Percentiles rank a stretch among this genome's conserved stretches.
These are phyloP conservation scores for Ustilago loliicola DNA, from an alignment of 1,284 basidiomycete species.

Conservation along the genomic window DNA sequence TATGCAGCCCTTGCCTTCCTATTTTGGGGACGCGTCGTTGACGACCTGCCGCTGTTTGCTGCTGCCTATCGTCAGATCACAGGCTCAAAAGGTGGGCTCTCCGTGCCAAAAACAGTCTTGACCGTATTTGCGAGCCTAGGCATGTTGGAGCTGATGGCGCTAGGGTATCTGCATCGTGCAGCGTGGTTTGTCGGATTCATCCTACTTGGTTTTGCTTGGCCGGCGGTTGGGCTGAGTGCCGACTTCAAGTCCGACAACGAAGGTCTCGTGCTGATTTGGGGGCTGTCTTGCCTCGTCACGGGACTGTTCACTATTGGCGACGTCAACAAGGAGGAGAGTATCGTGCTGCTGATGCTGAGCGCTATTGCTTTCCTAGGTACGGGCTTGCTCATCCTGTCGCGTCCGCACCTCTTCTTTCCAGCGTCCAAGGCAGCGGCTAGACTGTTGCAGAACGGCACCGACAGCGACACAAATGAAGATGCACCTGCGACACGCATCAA, in stretches of 20 bases:
- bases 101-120: background rate
- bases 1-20: constrained; percentile 82
- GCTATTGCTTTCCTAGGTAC: constrained; percentile 44
- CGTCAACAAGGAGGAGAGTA: constrained; percentile 81
- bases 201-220: constrained; percentile 79
- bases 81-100: constrained; percentile 3
- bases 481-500: background rate
- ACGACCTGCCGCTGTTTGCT: constrained; percentile 40
- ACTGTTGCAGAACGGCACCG: background rate
- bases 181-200: constrained; percentile 82
- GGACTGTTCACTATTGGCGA: constrained; percentile 80
- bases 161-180: constrained; percentile 75
- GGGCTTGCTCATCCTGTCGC: constrained; percentile 25
- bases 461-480: background rate
- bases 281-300: constrained; percentile 74
- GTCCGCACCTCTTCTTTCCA: constrained; percentile 42
- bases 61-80: constrained; percentile 16
- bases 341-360: constrained; percentile 48
- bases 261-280: constrained; percentile 74
- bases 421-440: background rate
- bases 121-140: constrained; percentile 26
- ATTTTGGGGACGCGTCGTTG: constrained; percentile 74
- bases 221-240: constrained; percentile 35
- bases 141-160: constrained; percentile 78
- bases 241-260: constrained; percentile 63